Conservation (phyloP, 768 basidiomycete genomes). For the Leccinum uliginosum region DNA sequence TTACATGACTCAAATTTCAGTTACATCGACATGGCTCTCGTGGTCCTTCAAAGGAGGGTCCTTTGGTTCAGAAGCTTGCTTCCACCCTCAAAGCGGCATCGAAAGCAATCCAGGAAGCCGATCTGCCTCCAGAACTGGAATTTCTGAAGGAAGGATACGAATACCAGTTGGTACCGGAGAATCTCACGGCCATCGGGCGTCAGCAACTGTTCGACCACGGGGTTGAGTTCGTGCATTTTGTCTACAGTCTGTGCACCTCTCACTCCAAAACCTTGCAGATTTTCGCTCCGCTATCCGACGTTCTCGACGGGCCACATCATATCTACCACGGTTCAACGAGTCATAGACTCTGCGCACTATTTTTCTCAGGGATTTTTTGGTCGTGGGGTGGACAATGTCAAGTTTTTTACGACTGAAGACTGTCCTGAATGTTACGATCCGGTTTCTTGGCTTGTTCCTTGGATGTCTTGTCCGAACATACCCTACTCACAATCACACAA, state of each 20-base stretch:
- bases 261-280: conserved; percentile 6
- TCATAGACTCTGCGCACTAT: conserved; percentile 40
- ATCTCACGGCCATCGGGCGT: conserved; percentile 35
- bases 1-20: conserved; percentile 15
- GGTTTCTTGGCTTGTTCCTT: conserved; percentile 38
- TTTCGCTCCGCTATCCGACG: conserved; percentile 18
- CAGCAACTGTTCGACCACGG: conserved; percentile 39
- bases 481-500: background rate
- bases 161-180: conserved; percentile 30
- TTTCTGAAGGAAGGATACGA: conserved; percentile 37
- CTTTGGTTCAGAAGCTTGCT: conserved; percentile 30
- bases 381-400: conserved; percentile 20
- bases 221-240: conserved; percentile 27
- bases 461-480: conserved; percentile 31
- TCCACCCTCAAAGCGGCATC: conserved; percentile 25
- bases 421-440: conserved; percentile 22
- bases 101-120: conserved; percentile 22
- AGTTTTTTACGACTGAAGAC: conserved; percentile 30
- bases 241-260: background rate
- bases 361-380: conserved; percentile 39
- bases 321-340: conserved; percentile 17
- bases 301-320: conserved; percentile 12
- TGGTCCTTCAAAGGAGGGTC: conserved; percentile 27
- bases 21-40: conserved; percentile 42
- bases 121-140: conserved; percentile 30